Percentiles rank a stretch among this genome's conserved stretches.
phyloP scores from a whole-genome alignment of 2,329 filamentous ascomycete species.

The Exophiala dermatitidis region DNA sequence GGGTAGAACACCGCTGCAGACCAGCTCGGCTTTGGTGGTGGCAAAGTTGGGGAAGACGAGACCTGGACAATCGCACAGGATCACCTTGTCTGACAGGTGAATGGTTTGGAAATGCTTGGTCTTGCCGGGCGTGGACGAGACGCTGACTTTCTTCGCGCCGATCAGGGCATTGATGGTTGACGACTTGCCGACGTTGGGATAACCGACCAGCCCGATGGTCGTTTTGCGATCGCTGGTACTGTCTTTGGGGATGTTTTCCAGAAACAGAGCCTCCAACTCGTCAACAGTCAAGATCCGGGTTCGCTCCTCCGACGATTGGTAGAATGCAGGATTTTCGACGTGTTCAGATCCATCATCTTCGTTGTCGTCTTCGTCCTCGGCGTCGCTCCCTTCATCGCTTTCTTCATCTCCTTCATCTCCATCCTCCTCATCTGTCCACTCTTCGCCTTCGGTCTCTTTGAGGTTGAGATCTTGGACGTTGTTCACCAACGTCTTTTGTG shows the following conservation, averaged over 20 bases:
- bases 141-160: conserved; percentile 95
- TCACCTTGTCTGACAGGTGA: conserved; percentile 78
- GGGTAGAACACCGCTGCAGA: conserved; percentile 87
- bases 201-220: conserved; percentile 88
- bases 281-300: conserved; percentile 85
- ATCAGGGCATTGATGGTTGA: conserved; percentile 99
- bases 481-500: conserved; percentile 21
- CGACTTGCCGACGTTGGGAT: conserved; percentile 98
- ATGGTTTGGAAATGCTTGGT: conserved; percentile 99
- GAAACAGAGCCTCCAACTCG: conserved; percentile 82
- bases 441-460: conserved; percentile 26
- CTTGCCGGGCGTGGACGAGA: conserved; percentile 94
- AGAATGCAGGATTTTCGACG: too few species aligned
- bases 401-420: conserved; percentile 44
- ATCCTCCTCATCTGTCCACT: conserved; percentile 33
- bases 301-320: conserved; percentile 23
- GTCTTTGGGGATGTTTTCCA: conserved; percentile 60
- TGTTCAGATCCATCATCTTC: conserved; percentile 21
- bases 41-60: conserved; percentile 98
- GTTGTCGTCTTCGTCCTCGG: conserved; percentile 42
- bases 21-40: conserved; percentile 89
- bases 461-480: conserved; percentile 23
- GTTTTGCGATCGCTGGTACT: conserved; percentile 57
- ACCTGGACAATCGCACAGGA: conserved; percentile 96
- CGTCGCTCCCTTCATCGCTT: conserved; percentile 34